These are phyloP conservation scores for Byssoonygena ceratinophila DNA, from an alignment of 2,329 filamentous ascomycete species.

Conservation along the genomic window DNA sequence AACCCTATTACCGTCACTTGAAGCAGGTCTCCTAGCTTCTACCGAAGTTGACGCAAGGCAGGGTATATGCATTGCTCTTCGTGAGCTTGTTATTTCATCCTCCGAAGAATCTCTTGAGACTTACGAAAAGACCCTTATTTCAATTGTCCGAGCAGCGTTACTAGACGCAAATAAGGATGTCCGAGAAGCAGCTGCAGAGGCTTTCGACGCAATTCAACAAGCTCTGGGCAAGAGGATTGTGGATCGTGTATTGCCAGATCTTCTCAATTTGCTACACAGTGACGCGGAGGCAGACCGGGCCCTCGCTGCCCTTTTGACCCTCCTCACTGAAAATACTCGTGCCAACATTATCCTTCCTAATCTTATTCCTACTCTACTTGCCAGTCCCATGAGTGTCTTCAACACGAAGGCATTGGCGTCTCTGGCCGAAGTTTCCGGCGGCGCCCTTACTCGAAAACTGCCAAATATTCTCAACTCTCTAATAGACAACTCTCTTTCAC, in stretches of 20 bases:
- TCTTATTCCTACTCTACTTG: conserved; percentile 83
- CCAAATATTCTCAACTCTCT: conserved; percentile 85
- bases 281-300: conserved; percentile 86
- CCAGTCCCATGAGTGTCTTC: conserved; percentile 82
- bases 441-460: conserved; percentile 80
- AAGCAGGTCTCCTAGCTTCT: conserved; percentile 78
- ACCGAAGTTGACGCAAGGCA: conserved; percentile 89
- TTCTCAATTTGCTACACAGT: conserved; percentile 77
- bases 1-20: conserved; percentile 77
- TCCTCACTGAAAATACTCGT: conserved; percentile 84
- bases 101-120: conserved; percentile 82
- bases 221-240: conserved; percentile 89
- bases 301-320: conserved; percentile 78
- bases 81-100: conserved; percentile 83
- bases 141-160: conserved; percentile 82
- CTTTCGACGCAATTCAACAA: conserved; percentile 89
- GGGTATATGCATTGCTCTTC: conserved; percentile 91
- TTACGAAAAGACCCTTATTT: conserved; percentile 89
- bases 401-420: conserved; percentile 92
- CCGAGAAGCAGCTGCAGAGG: conserved; percentile 88
- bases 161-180: conserved; percentile 85
- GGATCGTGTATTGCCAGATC: conserved; percentile 85
- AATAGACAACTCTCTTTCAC: conserved; percentile 76
- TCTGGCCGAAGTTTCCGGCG: conserved; percentile 77
- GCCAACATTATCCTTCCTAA: conserved; percentile 96